phyloP scores from a whole-genome alignment of 768 basidiomycete species.

The Phylloporus sp. region DNA sequence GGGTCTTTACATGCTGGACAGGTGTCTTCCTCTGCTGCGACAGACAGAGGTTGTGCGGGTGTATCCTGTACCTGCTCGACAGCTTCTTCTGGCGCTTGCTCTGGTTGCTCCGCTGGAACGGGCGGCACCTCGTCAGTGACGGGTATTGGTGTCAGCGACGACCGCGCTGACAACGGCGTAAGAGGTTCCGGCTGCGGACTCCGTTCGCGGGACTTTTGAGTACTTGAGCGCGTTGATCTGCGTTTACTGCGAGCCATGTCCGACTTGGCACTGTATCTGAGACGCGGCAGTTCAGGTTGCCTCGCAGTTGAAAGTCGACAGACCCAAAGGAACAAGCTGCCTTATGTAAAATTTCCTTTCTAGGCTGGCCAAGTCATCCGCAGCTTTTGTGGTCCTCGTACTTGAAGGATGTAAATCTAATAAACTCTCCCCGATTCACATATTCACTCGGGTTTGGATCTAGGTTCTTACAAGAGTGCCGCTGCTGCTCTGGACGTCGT shows the following conservation, averaged over 20 bases:
- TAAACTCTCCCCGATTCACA: too few relatives aligned
- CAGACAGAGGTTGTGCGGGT: constrained; percentile 4
- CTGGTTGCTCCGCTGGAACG: constrained; percentile 10
- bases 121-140: constrained; percentile 16
- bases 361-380: not conserved
- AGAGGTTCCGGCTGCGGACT: constrained; percentile 31
- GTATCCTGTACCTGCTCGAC: constrained; percentile 13
- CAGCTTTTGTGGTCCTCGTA: too few relatives aligned
- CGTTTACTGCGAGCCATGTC: constrained; percentile 46
- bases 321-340: constrained; percentile 2
- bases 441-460: too few relatives aligned
- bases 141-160: constrained; percentile 27
- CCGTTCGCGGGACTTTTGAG: constrained; percentile 34
- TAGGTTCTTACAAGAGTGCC: too few relatives aligned
- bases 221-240: constrained; percentile 37
- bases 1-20: constrained; percentile 54
- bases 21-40: constrained; percentile 26
- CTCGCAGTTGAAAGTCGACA: constrained; percentile 11
- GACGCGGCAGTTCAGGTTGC: constrained; percentile 4
- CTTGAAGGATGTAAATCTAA: too few relatives aligned
- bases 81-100: constrained; percentile 12
- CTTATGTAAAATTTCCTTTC: constrained; percentile 29
- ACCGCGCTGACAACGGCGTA: constrained; percentile 29
- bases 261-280: constrained; percentile 7
- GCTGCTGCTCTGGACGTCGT: too few relatives aligned